A percentile compares a stretch with the other conserved stretches of the same genome.
phyloP scores from a whole-genome alignment of 1,284 basidiomycete genomes.

The Leccinum fuscescens region DNA sequence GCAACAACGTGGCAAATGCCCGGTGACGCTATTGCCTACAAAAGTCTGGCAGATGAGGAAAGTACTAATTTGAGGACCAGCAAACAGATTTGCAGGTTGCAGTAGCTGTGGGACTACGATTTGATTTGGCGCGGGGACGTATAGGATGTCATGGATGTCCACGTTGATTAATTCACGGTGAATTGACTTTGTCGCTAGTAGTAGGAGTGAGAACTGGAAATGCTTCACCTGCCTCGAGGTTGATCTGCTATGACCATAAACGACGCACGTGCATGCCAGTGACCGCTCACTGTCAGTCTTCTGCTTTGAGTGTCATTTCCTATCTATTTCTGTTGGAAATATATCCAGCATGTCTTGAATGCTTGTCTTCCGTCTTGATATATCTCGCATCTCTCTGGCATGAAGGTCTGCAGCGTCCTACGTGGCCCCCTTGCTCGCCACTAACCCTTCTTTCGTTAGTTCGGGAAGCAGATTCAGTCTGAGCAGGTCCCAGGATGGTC shows the following conservation, averaged over 20 bases:
- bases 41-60: slow-evolving; percentile 84
- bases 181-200: slow-evolving; percentile 1
- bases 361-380: slow-evolving; percentile 6
- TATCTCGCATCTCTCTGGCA: slow-evolving; percentile 16
- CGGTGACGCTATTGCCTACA: slow-evolving; percentile 79
- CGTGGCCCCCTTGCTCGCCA: background rate
- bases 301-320: slow-evolving; percentile 9
- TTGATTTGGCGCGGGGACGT: slow-evolving; percentile 11
- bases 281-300: slow-evolving; percentile 11
- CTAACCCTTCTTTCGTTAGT: slow-evolving; percentile 49
- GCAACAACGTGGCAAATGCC: slow-evolving; percentile 76
- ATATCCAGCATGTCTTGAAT: slow-evolving; percentile 30
- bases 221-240: background rate
- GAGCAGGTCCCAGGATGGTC: slow-evolving; percentile 99
- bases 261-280: slow-evolving; percentile 29
- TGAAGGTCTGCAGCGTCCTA: slow-evolving; percentile 27
- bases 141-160: slow-evolving; percentile 9
- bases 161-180: slow-evolving; percentile 7
- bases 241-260: slow-evolving; percentile 6
- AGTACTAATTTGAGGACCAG: slow-evolving; percentile 63
- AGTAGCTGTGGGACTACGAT: slow-evolving; percentile 8
- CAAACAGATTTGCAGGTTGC: background rate
- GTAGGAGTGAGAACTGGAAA: background rate
- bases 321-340: slow-evolving; percentile 14
- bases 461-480: slow-evolving; percentile 97